phyloP scores from a whole-genome alignment of 2,329 filamentous ascomycete genomes.

The Ophiostoma quercus region DNA sequence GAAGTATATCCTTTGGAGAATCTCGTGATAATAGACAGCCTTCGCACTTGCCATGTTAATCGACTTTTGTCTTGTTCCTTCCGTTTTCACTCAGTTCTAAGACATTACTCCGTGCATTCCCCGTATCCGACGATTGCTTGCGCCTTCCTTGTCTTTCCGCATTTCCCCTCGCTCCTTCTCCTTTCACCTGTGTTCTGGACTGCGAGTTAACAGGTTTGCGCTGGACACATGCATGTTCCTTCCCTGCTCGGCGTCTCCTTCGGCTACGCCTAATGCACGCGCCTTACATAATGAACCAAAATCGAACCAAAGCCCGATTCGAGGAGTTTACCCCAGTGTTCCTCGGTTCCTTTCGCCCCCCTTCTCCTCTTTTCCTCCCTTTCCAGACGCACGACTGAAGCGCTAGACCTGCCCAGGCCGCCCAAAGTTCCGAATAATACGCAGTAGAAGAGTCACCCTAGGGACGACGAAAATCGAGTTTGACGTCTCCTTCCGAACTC shows the following conservation, averaged over 20 bases:
- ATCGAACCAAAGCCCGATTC: not conserved
- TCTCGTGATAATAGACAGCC: not conserved
- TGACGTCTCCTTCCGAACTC: not conserved
- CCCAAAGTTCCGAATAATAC: slow-evolving; percentile 14
- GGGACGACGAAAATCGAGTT: not conserved
- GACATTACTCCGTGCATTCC: not conserved
- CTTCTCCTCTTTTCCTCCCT: slow-evolving; percentile 12
- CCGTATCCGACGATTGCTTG: not conserved
- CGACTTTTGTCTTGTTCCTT: not conserved
- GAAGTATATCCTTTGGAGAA: not conserved
- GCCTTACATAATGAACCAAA: slow-evolving; percentile 1
- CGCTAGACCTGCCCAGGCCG: not conserved
- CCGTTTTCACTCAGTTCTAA: not conserved
- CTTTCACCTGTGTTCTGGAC: not conserved
- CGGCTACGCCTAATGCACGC: slow-evolving; percentile 3
- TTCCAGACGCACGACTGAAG: not conserved
- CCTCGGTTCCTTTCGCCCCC: slow-evolving; percentile 17
- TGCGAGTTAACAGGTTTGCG: not conserved
- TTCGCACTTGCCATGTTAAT: not conserved
- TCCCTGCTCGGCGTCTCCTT: slow-evolving; percentile 1
- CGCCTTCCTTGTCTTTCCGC: not conserved
- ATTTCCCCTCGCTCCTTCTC: not conserved
- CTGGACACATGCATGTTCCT: not conserved
- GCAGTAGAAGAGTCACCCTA: not conserved
- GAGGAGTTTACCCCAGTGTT: slow-evolving; percentile 14